Conservation (phyloP, 1,284 basidiomycete species). For the Puccinia polysora region DNA sequence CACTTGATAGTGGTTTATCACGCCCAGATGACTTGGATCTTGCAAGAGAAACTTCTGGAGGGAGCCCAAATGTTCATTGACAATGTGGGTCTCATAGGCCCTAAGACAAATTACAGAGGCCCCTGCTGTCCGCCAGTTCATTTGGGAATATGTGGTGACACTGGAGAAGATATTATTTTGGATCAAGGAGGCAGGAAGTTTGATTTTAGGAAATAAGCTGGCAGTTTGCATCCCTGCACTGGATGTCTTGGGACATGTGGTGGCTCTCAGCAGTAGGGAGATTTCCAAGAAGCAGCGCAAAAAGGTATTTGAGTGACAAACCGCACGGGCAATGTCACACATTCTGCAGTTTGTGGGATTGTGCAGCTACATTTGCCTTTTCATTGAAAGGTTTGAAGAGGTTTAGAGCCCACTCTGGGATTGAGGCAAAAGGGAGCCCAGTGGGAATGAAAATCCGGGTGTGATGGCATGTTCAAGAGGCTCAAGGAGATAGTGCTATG, state of each 20-base stretch:
- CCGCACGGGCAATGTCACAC: no score
- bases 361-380: no score
- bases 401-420: no score
- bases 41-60: background rate
- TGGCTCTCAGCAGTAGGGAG: no score
- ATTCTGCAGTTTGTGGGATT: no score
- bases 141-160: slow-evolving; percentile 7
- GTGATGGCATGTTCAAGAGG: no score
- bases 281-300: no score
- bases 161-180: background rate
- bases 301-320: no score
- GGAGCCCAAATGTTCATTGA: background rate
- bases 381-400: no score
- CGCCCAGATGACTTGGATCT: background rate
- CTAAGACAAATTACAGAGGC: background rate
- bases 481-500: no score
- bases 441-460: no score
- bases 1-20: slow-evolving; percentile 4
- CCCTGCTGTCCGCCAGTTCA: background rate
- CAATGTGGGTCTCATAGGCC: background rate
- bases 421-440: no score
- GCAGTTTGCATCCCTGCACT: background rate
- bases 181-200: background rate
- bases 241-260: background rate
- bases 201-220: background rate